Evolutionary conservation across 176 grass and related monocot genomes (phyloP).

Genomic region (Oryza coarctata): DNA sequence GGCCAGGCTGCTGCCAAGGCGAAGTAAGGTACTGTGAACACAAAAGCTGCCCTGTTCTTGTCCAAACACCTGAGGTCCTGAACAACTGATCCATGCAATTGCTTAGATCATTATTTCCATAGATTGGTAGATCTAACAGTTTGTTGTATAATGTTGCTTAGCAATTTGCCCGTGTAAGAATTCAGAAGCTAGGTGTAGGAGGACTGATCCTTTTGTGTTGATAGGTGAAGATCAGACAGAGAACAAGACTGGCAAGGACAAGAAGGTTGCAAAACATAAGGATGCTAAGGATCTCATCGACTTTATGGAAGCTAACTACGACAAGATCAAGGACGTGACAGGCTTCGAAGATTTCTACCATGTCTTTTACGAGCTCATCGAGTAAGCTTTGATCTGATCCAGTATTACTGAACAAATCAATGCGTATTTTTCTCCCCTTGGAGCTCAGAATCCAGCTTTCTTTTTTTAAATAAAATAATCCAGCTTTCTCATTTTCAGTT

Average conservation of each 20-base stretch:
- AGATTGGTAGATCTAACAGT: neutral
- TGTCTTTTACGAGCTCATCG: slow-evolving; percentile 49
- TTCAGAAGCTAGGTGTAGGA: neutral
- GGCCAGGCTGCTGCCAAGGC: slow-evolving; percentile 34
- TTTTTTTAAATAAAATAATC: no score
- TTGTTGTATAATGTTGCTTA: neutral
- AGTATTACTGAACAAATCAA: neutral
- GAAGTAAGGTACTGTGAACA: slow-evolving; percentile 36
- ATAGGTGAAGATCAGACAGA: slow-evolving; percentile 4
- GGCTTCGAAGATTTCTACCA: slow-evolving; percentile 59
- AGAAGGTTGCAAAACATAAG: neutral
- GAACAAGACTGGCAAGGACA: neutral
- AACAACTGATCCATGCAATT: neutral
- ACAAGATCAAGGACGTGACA: rapidly evolving
- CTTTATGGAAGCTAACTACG: slow-evolving; percentile 2
- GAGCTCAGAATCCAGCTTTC: neutral
- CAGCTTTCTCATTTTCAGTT: neutral
- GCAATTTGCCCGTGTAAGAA: neutral
- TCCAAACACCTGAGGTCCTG: neutral
- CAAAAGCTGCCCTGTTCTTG: neutral
- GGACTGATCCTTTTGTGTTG: neutral
- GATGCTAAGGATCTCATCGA: neutral
- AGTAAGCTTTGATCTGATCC: slow-evolving; percentile 47
- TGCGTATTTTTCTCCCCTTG: neutral
- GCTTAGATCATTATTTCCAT: neutral